phyloP scores from a whole-genome alignment of 352 stramenopile genomes.

The Globisporangium orthogonon region DNA sequence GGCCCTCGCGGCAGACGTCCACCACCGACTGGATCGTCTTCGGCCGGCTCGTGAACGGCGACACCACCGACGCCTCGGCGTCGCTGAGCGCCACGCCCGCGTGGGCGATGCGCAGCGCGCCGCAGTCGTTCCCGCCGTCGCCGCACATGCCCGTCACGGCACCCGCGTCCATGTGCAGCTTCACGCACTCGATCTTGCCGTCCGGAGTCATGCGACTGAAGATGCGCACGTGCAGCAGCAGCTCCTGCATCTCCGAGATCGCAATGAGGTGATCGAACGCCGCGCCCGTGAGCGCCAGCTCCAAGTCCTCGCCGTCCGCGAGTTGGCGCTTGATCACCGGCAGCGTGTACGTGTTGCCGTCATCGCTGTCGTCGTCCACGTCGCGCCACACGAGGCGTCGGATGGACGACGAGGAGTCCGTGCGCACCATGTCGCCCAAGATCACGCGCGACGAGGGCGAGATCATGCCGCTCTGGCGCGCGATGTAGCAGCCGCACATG shows the following conservation, averaged over 20 bases:
- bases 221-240: constrained; percentile 39
- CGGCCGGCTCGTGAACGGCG: constrained; percentile 84
- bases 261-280: constrained; percentile 32
- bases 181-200: constrained; percentile 52
- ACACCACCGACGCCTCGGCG: constrained; percentile 79
- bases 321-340: constrained; percentile 18
- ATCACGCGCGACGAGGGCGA: constrained; percentile 32
- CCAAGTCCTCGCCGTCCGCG: too few relatives aligned
- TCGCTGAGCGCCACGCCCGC: constrained; percentile 80
- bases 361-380: constrained; percentile 25
- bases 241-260: constrained; percentile 21
- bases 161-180: constrained; percentile 39
- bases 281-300: constrained; percentile 30
- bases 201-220: constrained; percentile 53
- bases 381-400: constrained; percentile 17
- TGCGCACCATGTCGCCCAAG: constrained; percentile 24
- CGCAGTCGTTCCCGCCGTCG: constrained; percentile 94
- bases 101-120: constrained; percentile 82
- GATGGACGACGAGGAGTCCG: background rate
- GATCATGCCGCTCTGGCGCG: constrained; percentile 30
- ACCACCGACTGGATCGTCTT: constrained; percentile 71
- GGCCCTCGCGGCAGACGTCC: constrained; percentile 76
- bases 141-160: constrained; percentile 86
- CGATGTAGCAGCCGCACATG: constrained; percentile 40
- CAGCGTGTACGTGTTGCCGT: constrained; percentile 17